Base-by-base conservation (phyloP, 2,329 filamentous ascomycete genomes). In the Coleophoma cylindrospora region DNA sequence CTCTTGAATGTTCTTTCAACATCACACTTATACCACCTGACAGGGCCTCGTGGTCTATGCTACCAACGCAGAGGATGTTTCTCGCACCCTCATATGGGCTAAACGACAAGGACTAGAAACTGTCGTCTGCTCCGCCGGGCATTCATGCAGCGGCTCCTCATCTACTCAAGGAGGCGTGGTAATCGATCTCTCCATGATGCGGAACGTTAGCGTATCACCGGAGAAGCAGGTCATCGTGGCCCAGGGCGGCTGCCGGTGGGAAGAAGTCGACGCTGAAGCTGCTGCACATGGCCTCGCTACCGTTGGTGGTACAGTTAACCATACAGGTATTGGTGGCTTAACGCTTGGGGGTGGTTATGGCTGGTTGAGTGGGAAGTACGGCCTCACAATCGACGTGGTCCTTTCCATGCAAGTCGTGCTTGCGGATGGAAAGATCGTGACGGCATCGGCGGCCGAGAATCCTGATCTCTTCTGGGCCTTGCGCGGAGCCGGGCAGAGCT, bases 361-460 rank as follows among this genome's bases (percentile, higher is more conserved):
- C 1, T 74, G 76, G 63, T 65, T 85, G 14, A 75, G 71, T 22
- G 75, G 77, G 1, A 36, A 47, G 8, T 51, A 61, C 15, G 58
- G 61, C 4, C 47, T 61, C 5, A 54, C 53, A 2, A 55, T 60
- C 21, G 59, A 60, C 41, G 61, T 57, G 38, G 48, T 63, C 2
- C 37, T 59, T 4, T 49, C 53, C 5, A 51, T 53, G 11, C 43
- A 56, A 14, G 37, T 56, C 7, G 54, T 61, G 19, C 51, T 60
- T 17, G 57, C 58, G 8, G 46, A 54, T 54, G 57, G 57, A 5
- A 21, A 34, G 4, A 48, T 59, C 32, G 41, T 51, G 22, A 52
- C 34, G 32, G 57, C 54, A 5, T 59, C 54, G 1, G 14, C 43
- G 9, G 43, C 19, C 1, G 44, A 56, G 19, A 57, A 57, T 36